These are phyloP conservation scores for Trichosporon coremiiforme DNA, from an alignment of 1,284 basidiomycete species.

Conservation along the genomic window DNA sequence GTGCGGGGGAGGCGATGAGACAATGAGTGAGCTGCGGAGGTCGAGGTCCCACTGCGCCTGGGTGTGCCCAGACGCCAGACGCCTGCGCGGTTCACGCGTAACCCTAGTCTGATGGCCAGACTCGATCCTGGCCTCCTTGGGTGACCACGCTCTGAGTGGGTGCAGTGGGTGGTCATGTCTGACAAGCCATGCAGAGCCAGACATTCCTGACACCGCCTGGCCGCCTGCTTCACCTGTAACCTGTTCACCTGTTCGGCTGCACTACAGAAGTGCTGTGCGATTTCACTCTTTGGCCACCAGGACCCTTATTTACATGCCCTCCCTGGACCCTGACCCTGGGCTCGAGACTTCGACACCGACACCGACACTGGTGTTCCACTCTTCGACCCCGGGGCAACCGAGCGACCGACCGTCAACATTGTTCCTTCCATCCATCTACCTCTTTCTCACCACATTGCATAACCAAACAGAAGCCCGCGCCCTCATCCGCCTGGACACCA, in stretches of 20 bases:
- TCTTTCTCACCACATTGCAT: neutral
- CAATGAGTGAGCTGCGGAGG: slow-evolving; percentile 1
- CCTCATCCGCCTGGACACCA: neutral
- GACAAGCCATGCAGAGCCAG: neutral
- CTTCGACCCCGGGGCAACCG: neutral
- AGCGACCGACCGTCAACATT: neutral
- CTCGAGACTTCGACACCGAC: neutral
- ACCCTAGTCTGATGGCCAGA: no score
- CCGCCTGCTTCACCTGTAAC: no score
- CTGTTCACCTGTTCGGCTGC: no score
- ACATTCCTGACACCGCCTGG: neutral
- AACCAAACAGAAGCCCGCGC: neutral
- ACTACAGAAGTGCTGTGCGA: neutral
- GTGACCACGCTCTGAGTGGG: neutral
- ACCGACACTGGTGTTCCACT: no score
- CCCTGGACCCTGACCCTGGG: neutral
- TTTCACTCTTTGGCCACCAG: neutral
- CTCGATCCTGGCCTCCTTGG: neutral
- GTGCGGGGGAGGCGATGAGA: neutral
- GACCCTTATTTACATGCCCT: neutral
- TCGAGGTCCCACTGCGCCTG: neutral
- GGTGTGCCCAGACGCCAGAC: neutral
- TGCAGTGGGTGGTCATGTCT: neutral
- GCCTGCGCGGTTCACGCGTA: neutral
- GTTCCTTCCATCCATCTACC: neutral